Base-by-base conservation (phyloP, 2,329 filamentous ascomycete genomes). In the Neopestalotiopsis sp. region DNA sequence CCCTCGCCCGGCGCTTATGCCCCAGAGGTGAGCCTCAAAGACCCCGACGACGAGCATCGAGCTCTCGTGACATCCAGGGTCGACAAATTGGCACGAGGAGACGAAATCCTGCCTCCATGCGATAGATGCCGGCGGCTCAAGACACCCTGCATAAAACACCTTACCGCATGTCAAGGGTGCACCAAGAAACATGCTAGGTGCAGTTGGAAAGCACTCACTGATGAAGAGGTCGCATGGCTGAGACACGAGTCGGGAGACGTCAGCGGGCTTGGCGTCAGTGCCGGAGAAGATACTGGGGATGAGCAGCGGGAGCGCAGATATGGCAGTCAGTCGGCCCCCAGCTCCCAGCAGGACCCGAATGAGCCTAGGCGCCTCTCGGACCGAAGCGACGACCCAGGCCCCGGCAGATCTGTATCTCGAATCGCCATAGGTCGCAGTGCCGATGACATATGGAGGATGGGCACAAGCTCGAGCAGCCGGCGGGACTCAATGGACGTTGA, bases 181-280 rank as follows among this genome's bases (percentile, higher is more conserved):
- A 97, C 94, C 0, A 95, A 93, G 78, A 97, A 97, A 78, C 94
- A 97, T 77, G 93, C 93, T 24, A 95, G 94, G 75, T 97, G 94
- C 78, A 91, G 90, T 14, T 97, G 94, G 94, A 92, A 91, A 73
- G 90, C 92, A 59, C 89, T 96, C n/a, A 90, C 89, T 17, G 89
- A 93, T 40, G 91, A 92, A 3, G 94, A 97, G 70, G 75, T 83
- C 34, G 75, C 75, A 3, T 75, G 77, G 72, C 73, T 82, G 3
- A 81, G 78, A 66, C 74, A 76, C 45, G 45, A 53, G 20, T 53
- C 45, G 17, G 45, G 17, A 49, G 79, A 80, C 67, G 68, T 69
- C 2, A 69, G 73, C 28, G 75, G 77, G 1, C 73, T 71, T 17
- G n/a, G 59, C 32, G 59, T 17, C 3, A 32, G 34, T 9, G 59